A percentile compares a stretch with the other conserved stretches of the same genome.
Evolutionary conservation across 169 alveolate genomes (phyloP).

Genomic region (Cryptosporidium sp.): DNA sequence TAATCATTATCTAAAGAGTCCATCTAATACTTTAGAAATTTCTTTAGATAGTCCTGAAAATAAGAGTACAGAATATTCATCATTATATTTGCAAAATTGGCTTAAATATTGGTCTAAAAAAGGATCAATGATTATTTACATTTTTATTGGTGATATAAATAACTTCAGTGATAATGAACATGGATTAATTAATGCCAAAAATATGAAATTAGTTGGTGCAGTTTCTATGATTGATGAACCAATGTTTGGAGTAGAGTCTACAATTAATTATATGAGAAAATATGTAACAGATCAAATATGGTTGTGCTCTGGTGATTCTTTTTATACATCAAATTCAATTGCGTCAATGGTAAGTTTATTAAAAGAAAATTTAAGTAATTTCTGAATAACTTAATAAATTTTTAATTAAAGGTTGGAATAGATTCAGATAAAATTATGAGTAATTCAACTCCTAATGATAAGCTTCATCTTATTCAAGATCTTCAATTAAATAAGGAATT

Average conservation of each 20-base stretch:
- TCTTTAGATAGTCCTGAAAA: conserved; percentile 13
- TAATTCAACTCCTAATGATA: conserved; percentile 55
- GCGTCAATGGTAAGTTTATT: conserved; percentile 72
- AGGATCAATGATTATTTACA: conserved; percentile 49
- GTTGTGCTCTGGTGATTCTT: conserved; percentile 72
- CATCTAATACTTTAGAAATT: neutral
- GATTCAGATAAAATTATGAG: conserved; percentile 68
- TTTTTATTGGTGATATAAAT: conserved; percentile 8
- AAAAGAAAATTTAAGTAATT: too few species aligned
- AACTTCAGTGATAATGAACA: neutral
- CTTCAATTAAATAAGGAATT: conserved; percentile 32
- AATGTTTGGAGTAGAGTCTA: conserved; percentile 51
- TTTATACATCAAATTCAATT: conserved; percentile 47
- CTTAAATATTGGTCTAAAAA: conserved; percentile 54
- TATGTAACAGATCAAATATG: conserved; percentile 38
- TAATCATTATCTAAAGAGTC: conserved; percentile 18
- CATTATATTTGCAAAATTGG: conserved; percentile 36
- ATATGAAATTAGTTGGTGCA: conserved; percentile 49
- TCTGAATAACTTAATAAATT: neutral
- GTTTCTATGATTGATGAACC: conserved; percentile 60
- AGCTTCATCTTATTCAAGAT: conserved; percentile 38
- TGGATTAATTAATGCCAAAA: neutral
- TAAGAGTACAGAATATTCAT: neutral
- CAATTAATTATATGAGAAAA: conserved; percentile 41
- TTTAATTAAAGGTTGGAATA: conserved; percentile 46